Evolutionary conservation across 371 early-diverging fungal species (phyloP).

Genomic region (Rhizopus stolonifer): DNA sequence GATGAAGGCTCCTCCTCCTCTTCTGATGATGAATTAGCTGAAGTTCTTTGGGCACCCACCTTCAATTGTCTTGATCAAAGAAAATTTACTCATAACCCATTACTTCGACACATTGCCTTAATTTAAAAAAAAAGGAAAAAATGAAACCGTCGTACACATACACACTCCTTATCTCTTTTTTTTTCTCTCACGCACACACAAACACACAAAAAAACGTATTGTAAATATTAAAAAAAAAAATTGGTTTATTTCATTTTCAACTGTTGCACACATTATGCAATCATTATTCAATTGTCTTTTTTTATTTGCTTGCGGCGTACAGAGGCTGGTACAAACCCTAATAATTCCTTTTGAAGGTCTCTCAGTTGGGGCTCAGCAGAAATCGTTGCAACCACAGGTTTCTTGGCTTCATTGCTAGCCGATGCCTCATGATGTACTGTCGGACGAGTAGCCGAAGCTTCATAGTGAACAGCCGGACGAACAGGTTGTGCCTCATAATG

Average conservation of each 20-base stretch:
- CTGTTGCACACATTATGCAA: slow-evolving; percentile 2
- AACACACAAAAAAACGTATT: neutral
- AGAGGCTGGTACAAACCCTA: slow-evolving; percentile 61
- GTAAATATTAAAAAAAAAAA: neutral
- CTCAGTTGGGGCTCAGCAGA: slow-evolving; percentile 66
- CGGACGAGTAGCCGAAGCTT: slow-evolving; percentile 4
- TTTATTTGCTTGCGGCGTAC: slow-evolving; percentile 55
- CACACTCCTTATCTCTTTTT: too few relatives aligned
- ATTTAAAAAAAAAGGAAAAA: too few relatives aligned
- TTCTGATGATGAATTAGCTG: slow-evolving; percentile 14
- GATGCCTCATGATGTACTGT: neutral
- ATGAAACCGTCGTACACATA: too few relatives aligned
- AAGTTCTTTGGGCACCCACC: neutral
- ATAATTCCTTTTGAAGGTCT: slow-evolving; percentile 63
- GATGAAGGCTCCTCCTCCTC: neutral
- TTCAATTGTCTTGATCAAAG: neutral
- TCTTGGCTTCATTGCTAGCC: neutral
- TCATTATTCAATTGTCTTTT: slow-evolving; percentile 29
- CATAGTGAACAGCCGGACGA: slow-evolving; percentile 12
- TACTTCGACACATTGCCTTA: neutral
- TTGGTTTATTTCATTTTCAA: neutral
- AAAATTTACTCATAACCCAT: neutral
- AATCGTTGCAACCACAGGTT: slow-evolving; percentile 45
- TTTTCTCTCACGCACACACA: too few relatives aligned
- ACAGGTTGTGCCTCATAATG: slow-evolving; percentile 16